Evolutionary conservation across 2,329 filamentous ascomycete species (phyloP).

Genomic region (Aspergillus tanneri): DNA sequence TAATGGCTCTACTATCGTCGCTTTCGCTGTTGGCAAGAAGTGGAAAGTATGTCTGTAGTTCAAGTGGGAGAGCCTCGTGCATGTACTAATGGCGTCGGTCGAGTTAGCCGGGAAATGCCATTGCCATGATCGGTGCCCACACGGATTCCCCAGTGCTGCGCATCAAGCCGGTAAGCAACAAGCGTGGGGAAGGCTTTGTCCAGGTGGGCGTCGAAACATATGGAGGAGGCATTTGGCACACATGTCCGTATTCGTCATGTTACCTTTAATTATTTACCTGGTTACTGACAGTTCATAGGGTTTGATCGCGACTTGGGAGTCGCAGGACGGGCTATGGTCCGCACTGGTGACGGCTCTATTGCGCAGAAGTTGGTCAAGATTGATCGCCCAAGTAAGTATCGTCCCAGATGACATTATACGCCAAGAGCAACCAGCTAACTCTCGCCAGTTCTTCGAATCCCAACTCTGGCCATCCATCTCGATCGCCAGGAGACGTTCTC

Average conservation of each 20-base stretch:
- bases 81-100: no score
- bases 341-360: conserved; percentile 69
- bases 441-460: conserved; percentile 71
- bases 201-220: conserved; percentile 97
- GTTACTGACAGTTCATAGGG: conserved; percentile 48
- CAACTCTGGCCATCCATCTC: conserved; percentile 90
- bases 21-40: conserved; percentile 84
- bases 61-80: no score
- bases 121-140: conserved; percentile 91
- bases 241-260: conserved; percentile 52
- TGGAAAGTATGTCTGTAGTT: conserved; percentile 64
- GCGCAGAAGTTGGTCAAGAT: conserved; percentile 85
- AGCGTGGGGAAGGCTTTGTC: conserved; percentile 78
- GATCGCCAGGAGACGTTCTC: conserved; percentile 81
- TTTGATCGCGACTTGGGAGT: conserved; percentile 93
- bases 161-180: conserved; percentile 92
- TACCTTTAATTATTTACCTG: background rate
- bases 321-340: conserved; percentile 83
- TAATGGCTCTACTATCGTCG: conserved; percentile 87
- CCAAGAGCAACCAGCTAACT: conserved; percentile 3
- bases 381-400: conserved; percentile 66
- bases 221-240: conserved; percentile 95
- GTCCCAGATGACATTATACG: background rate
- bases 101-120: conserved; percentile 78
- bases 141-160: conserved; percentile 92